These are phyloP conservation scores for Saturnispora sanitii DNA, from an alignment of 805 yeast genomes.

Conservation along the genomic window DNA sequence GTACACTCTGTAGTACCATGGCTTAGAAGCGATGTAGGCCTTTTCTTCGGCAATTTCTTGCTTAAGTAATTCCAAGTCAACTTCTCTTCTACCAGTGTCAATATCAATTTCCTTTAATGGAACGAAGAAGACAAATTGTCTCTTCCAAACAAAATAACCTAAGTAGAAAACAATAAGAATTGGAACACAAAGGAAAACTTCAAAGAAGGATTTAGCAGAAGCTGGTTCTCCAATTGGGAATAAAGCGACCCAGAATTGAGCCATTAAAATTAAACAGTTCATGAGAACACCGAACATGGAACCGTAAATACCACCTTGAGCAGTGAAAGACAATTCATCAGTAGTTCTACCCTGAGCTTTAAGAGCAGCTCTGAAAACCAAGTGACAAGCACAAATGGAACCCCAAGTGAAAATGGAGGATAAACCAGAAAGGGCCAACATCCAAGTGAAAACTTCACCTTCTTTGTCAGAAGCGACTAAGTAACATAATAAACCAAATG, in stretches of 20 bases:
- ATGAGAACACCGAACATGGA: slow-evolving; percentile 50
- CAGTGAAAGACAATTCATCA: slow-evolving; percentile 53
- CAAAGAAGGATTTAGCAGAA: slow-evolving; percentile 48
- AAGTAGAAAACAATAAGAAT: slow-evolving; percentile 42
- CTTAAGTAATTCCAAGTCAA: slow-evolving; percentile 43
- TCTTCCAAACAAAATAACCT: slow-evolving; percentile 27
- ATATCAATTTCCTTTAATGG: slow-evolving; percentile 43
- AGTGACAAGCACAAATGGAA: slow-evolving; percentile 54
- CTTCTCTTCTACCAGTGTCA: slow-evolving; percentile 51
- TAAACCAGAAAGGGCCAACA: slow-evolving; percentile 65
- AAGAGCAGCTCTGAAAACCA: slow-evolving; percentile 61
- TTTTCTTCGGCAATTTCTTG: slow-evolving; percentile 49
- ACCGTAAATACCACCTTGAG: slow-evolving; percentile 60
- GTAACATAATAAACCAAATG: slow-evolving; percentile 48
- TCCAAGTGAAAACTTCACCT: slow-evolving; percentile 55
- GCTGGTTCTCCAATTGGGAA: slow-evolving; percentile 52
- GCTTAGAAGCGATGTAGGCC: slow-evolving; percentile 35
- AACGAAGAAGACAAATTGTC: slow-evolving; percentile 37
- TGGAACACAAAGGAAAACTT: slow-evolving; percentile 52
- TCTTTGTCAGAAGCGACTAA: slow-evolving; percentile 49
- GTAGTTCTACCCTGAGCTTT: slow-evolving; percentile 51
- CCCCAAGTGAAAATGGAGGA: slow-evolving; percentile 72
- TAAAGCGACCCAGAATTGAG: slow-evolving; percentile 75
- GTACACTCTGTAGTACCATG: slow-evolving; percentile 38
- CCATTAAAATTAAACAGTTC: slow-evolving; percentile 49